Evolutionary conservation across 805 yeast genomes (phyloP).

Genomic region (Pichia membranifaciens): DNA sequence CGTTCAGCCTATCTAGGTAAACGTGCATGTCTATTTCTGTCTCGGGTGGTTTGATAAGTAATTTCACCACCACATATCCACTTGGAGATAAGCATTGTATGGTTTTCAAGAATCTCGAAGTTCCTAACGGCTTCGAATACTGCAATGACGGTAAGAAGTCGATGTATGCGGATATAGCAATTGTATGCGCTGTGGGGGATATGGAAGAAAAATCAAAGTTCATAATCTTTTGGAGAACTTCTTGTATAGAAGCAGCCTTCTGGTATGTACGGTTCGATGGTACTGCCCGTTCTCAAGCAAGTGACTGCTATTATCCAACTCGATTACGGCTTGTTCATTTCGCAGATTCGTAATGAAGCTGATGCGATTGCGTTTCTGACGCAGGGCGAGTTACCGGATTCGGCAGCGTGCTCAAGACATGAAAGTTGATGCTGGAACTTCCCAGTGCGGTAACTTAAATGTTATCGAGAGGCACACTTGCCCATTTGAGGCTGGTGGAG

Average conservation of each 20-base stretch:
- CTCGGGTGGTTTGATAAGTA: slow-evolving; percentile 65
- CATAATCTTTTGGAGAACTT: neutral
- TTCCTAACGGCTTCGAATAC: slow-evolving; percentile 68
- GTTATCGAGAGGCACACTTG: too few species aligned
- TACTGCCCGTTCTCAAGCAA: too few species aligned
- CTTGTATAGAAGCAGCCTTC: too few species aligned
- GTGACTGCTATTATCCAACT: too few species aligned
- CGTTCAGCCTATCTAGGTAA: slow-evolving; percentile 28
- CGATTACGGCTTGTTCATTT: too few species aligned
- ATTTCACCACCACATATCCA: slow-evolving; percentile 72
- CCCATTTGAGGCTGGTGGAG: too few species aligned
- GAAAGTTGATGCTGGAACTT: too few species aligned
- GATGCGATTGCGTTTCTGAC: too few species aligned
- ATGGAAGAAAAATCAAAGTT: slow-evolving; percentile 81
- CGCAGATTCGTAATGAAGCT: too few species aligned
- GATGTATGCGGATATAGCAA: slow-evolving; percentile 84
- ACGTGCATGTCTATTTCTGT: slow-evolving; percentile 32
- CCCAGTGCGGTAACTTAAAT: too few species aligned
- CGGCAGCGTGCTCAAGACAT: too few species aligned
- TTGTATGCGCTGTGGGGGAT: slow-evolving; percentile 88
- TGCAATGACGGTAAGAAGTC: slow-evolving; percentile 73
- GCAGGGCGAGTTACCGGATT: too few species aligned
- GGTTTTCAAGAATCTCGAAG: slow-evolving; percentile 81
- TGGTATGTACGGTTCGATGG: neutral
- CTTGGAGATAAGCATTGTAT: slow-evolving; percentile 69